Evolutionary conservation across 139 green algal genomes (phyloP).

Genomic region (Pleodorina starrii): DNA sequence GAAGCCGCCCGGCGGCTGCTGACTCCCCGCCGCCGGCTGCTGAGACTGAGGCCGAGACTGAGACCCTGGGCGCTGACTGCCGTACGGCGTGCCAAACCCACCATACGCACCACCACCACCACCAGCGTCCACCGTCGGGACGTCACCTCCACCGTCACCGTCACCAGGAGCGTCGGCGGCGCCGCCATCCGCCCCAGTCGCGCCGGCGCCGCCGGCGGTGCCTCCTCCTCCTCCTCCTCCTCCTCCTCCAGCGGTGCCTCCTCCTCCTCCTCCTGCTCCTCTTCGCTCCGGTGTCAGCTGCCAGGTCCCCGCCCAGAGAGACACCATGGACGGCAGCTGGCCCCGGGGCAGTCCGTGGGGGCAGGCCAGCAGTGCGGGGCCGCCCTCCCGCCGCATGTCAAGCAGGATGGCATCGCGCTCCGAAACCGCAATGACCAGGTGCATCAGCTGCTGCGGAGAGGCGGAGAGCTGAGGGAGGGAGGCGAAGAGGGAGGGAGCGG

Average conservation of each 20-base stretch:
- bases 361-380: background rate
- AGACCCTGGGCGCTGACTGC: background rate
- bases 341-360: background rate
- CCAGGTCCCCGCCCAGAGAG: background rate
- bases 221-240: too few species aligned
- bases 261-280: background rate
- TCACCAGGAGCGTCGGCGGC: background rate
- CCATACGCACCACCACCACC: background rate
- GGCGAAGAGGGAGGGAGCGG: too few species aligned
- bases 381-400: background rate
- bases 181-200: background rate
- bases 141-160: background rate
- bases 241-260: background rate
- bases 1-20: background rate
- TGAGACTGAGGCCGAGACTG: background rate
- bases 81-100: background rate
- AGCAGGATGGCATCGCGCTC: background rate
- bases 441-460: background rate
- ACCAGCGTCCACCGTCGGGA: background rate
- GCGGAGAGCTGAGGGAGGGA: conserved; percentile 33
- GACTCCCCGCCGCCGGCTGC: background rate
- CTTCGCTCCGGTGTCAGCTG: background rate
- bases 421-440: background rate
- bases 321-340: background rate
- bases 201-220: background rate